phyloP scores from a whole-genome alignment of 805 yeast genomes.

The Ogataea kodamae region DNA sequence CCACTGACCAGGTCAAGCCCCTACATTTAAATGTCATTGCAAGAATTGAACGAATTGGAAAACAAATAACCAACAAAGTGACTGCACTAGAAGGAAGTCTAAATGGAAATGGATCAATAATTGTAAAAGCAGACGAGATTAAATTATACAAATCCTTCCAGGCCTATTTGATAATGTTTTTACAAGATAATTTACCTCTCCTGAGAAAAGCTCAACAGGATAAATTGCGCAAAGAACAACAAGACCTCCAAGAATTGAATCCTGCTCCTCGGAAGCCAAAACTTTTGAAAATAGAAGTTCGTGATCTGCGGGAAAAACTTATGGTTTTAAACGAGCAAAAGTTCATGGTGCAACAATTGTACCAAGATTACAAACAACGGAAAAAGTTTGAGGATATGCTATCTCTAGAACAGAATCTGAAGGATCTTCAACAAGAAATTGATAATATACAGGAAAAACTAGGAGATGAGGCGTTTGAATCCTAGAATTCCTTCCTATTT shows the following conservation, averaged over 20 bases:
- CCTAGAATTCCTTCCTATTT: not conserved
- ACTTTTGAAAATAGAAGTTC: conserved; percentile 49
- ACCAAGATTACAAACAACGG: conserved; percentile 56
- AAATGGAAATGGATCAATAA: conserved; percentile 13
- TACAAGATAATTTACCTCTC: conserved; percentile 65
- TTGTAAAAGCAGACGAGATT: conserved; percentile 36
- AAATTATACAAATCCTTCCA: conserved; percentile 53
- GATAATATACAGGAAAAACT: conserved; percentile 43
- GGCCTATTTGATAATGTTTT: conserved; percentile 50
- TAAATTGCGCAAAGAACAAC: conserved; percentile 15
- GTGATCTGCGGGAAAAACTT: conserved; percentile 63
- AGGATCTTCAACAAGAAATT: conserved; percentile 53
- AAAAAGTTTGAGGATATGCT: conserved; percentile 75
- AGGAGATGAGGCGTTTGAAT: conserved; percentile 48
- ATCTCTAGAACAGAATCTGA: conserved; percentile 53
- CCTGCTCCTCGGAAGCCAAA: conserved; percentile 21
- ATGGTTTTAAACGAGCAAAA: conserved; percentile 87
- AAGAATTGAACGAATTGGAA: conserved; percentile 47
- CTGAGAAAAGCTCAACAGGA: conserved; percentile 55
- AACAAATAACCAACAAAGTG: conserved; percentile 36
- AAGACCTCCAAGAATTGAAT: conserved; percentile 4
- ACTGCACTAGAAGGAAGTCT: conserved; percentile 13
- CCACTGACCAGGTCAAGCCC: conserved; percentile 41
- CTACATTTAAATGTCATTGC: conserved; percentile 47
- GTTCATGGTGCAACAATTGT: conserved; percentile 64